Base-by-base conservation (phyloP, 208 protist genomes). In the Angomonas deanei region DNA sequence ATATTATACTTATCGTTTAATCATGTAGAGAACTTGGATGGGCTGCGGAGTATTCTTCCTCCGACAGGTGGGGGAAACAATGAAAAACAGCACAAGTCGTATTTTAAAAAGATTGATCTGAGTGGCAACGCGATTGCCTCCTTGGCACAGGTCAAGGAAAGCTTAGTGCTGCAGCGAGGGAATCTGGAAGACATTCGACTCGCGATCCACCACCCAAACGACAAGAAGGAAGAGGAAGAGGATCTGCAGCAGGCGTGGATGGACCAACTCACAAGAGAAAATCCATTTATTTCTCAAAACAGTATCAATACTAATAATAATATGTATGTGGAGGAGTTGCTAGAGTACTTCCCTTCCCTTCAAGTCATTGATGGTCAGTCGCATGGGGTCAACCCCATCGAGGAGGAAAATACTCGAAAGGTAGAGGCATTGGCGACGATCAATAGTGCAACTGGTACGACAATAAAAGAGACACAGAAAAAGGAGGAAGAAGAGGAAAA, bases 1-100 rank as follows among this genome's bases (percentile, higher is more conserved):
- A 86, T 82, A 80, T 64, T 94, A 17, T 86, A 76, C n/a, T 71
- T 94, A 34, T 79, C 68, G 50, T 94, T 84, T 49, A 94, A 94
- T 57, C 65, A 76, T 13, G 61, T 94, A 11, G 32, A 58, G 4
- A 70, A 86, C 58, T 27, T 94, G 0, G 0, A 38, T 26, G 82
- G 68, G 34, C 69, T 94, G 36, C 55, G 55, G 17, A 71, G 63
- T 0, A 56, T 94, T 0, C 88, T 84, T 0, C 70, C 80, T n/a
- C 54, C 75, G 31, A 60, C 89, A 4, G n/a, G 46, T 21, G 46
- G 4, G 8, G 21, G 23, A 15, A 26, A 24, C n/a, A 26, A 53
- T 5, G 47, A 24, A 15, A n/a, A n/a, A 11, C 5, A 15, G 47
- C 10, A 53, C 8, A 24, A 53, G n/a, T 26, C 21, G 23, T 53